Percentiles rank a stretch among this genome's conserved stretches.
phyloP scores from a whole-genome alignment of 208 protist genomes.

The Acanthamoeba divionensis region DNA sequence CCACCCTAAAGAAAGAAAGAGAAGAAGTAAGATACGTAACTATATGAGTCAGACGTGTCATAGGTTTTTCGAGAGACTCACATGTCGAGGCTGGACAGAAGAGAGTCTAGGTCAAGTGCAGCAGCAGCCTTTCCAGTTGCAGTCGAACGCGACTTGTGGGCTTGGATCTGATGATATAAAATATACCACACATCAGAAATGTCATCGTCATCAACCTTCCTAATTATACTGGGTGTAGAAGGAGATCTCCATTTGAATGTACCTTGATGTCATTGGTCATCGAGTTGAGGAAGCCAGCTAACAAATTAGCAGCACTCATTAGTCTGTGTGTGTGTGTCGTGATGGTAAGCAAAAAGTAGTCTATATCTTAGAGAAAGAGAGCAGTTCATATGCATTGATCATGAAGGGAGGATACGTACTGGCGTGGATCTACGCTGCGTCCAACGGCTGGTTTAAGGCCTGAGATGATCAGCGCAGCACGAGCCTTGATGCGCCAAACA shows the following conservation, averaged over 20 bases:
- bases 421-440: no score
- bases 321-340: conserved; percentile 21
- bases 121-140: not conserved
- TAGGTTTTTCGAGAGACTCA: no score
- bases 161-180: not conserved
- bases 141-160: not conserved
- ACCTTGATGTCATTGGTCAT: not conserved
- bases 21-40: not conserved
- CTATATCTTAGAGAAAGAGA: no score
- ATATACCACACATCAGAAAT: not conserved
- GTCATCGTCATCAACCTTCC: not conserved
- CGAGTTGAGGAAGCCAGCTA: not conserved
- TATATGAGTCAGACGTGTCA: not conserved
- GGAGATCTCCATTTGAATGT: not conserved
- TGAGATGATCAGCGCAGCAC: no score
- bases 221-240: not conserved
- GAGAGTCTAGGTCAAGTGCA: conserved; percentile 17
- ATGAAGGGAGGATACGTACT: no score
- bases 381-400: no score
- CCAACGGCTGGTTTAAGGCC: no score
- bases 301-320: not conserved
- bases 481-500: no score
- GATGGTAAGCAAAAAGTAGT: no score
- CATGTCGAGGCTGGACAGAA: not conserved
- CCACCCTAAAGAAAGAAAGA: no score